These are phyloP conservation scores for Pseudogymnoascus sp. DNA, from an alignment of 2,329 filamentous ascomycete species.

Conservation along the genomic window DNA sequence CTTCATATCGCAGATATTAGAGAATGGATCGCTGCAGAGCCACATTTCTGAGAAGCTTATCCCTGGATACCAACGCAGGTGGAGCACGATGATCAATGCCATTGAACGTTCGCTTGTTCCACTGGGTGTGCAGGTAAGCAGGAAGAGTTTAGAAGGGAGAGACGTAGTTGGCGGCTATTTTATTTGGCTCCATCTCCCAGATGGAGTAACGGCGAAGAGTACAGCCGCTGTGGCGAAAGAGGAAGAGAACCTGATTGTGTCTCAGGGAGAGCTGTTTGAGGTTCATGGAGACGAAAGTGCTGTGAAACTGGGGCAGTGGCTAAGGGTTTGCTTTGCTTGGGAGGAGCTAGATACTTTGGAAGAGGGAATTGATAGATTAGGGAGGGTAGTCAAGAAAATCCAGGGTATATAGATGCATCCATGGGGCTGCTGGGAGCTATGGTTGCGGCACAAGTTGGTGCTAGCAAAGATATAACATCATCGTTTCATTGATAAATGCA, in stretches of 20 bases:
- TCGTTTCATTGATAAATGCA: not conserved
- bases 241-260: slow-evolving; percentile 49
- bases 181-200: slow-evolving; percentile 53
- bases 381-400: slow-evolving; percentile 9
- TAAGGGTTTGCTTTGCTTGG: slow-evolving; percentile 53
- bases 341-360: slow-evolving; percentile 46
- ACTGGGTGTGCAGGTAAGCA: slow-evolving; percentile 19
- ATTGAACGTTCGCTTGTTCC: slow-evolving; percentile 20
- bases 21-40: slow-evolving; percentile 42
- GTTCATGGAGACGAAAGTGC: slow-evolving; percentile 32
- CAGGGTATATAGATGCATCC: not conserved
- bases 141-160: slow-evolving; percentile 5
- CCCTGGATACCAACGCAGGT: slow-evolving; percentile 43
- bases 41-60: slow-evolving; percentile 47
- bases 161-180: slow-evolving; percentile 53
- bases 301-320: slow-evolving; percentile 29
- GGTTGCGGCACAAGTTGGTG: not conserved
- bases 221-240: slow-evolving; percentile 31
- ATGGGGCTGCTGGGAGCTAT: not conserved
- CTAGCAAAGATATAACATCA: not conserved
- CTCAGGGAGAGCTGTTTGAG: slow-evolving; percentile 50
- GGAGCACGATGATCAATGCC: slow-evolving; percentile 19
- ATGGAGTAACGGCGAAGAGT: slow-evolving; percentile 34
- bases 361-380: slow-evolving; percentile 49
- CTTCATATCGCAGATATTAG: slow-evolving; percentile 42